Percentiles rank a stretch among this genome's conserved stretches.
phyloP scores from a whole-genome alignment of 208 protist genomes.

The Perkinsela sp. region DNA sequence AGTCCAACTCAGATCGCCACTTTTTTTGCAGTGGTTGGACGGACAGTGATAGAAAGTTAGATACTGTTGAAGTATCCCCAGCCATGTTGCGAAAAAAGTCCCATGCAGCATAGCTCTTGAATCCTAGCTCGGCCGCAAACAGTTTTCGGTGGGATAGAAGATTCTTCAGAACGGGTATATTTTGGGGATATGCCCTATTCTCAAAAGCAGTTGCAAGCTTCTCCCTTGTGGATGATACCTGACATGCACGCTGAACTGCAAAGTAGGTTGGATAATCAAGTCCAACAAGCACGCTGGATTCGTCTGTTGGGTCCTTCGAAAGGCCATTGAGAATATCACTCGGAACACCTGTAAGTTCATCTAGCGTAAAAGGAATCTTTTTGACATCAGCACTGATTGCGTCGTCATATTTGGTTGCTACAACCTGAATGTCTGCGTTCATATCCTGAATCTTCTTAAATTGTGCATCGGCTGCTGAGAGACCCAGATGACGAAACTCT shows the following conservation, averaged over 20 bases:
- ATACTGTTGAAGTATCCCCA: conserved; percentile 21
- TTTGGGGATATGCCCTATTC: conserved; percentile 33
- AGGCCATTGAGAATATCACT: conserved; percentile 13
- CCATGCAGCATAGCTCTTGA: conserved; percentile 26
- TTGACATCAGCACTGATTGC: conserved; percentile 46
- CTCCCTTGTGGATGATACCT: conserved; percentile 27
- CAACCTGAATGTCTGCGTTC: conserved; percentile 22
- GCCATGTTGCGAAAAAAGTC: conserved; percentile 44
- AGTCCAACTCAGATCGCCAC: conserved; percentile 18
- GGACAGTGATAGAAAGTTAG: conserved; percentile 22
- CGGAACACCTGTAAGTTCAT: conserved; percentile 28
- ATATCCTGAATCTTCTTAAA: conserved; percentile 23
- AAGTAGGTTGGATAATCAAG: conserved; percentile 61
- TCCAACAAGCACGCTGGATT: conserved; percentile 14
- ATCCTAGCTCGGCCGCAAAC: conserved; percentile 20
- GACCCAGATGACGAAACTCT: conserved; percentile 21
- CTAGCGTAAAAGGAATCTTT: conserved; percentile 11
- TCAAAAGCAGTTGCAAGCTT: conserved; percentile 17
- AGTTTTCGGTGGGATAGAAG: conserved; percentile 30
- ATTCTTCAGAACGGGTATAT: conserved; percentile 17
- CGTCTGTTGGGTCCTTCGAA: conserved; percentile 9
- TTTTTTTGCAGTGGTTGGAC: conserved; percentile 36
- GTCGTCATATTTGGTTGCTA: conserved; percentile 26
- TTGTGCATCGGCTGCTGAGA: conserved; percentile 22
- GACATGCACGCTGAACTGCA: conserved; percentile 42